Conservation (phyloP, 2,329 filamentous ascomycete species). For the Claviceps humidiphila region DNA sequence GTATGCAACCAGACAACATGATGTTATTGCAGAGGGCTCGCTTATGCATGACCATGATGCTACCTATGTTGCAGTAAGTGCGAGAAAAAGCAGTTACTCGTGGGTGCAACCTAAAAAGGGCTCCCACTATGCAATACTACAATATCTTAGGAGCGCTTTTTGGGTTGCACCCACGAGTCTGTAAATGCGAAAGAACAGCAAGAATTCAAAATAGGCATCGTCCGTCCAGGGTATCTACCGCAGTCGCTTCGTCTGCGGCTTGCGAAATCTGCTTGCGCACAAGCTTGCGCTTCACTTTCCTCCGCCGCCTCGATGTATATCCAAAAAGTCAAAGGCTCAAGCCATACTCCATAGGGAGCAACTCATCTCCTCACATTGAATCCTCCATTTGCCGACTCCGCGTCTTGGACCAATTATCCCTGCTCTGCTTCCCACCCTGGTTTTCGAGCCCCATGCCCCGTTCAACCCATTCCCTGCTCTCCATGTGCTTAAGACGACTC, state of each 20-base stretch:
- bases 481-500: conserved; percentile 81
- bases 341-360: background rate
- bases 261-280: no score
- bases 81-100: no score
- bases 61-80: no score
- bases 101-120: no score
- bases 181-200: background rate
- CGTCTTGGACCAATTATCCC: conserved; percentile 51
- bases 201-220: no score
- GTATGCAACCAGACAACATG: no score
- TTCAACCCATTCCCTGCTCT: conserved; percentile 89
- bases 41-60: no score
- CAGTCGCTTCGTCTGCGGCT: no score
- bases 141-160: no score
- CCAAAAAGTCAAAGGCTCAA: background rate
- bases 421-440: conserved; percentile 50
- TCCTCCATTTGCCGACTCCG: conserved; percentile 57
- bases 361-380: conserved; percentile 35
- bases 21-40: no score
- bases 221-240: background rate
- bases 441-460: conserved; percentile 55
- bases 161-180: background rate
- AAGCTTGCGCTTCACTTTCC: no score
- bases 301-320: background rate
- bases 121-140: no score